Percentiles rank a stretch among this genome's conserved stretches.
These are phyloP conservation scores for Cordia subcordata DNA, from an alignment of 257 asterid species.

Conservation along the genomic window DNA sequence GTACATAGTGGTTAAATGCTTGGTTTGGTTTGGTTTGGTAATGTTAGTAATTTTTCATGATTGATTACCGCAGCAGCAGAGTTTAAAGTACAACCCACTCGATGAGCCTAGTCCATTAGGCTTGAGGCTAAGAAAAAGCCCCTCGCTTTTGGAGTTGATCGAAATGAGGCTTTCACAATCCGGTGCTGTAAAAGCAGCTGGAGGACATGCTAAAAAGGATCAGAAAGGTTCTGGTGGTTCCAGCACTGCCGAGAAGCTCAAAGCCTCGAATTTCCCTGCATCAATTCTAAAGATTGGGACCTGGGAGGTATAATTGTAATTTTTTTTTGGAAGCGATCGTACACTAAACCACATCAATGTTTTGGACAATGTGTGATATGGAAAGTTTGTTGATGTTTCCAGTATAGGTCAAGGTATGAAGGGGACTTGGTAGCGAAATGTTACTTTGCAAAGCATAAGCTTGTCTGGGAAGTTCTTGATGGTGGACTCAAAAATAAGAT, in stretches of 20 bases:
- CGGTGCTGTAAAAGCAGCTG: conserved; percentile 22
- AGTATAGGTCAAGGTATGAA: conserved; percentile 44
- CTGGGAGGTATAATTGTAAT: conserved; percentile 64
- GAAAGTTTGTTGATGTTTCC: conserved; percentile 1
- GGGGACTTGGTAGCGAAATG: conserved; percentile 14
- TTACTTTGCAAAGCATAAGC: conserved; percentile 7
- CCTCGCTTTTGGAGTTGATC: conserved; percentile 59
- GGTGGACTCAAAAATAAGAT: conserved; percentile 5
- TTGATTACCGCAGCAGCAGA: conserved; percentile 26
- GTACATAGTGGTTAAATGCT: too few relatives aligned
- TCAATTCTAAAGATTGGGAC: conserved; percentile 65
- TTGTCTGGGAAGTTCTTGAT: conserved; percentile 10
- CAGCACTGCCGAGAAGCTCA: conserved; percentile 54
- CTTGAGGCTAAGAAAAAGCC: conserved; percentile 54
- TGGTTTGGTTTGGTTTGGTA: not conserved
- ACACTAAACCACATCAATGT: not conserved
- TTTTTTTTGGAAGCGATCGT: not conserved
- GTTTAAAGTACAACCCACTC: conserved; percentile 36
- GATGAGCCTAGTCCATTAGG: conserved; percentile 70
- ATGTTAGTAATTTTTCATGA: not conserved
- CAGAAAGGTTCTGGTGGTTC: conserved; percentile 37
- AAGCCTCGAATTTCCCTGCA: conserved; percentile 85
- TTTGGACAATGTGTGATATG: not conserved
- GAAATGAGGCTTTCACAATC: conserved; percentile 55
- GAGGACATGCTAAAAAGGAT: conserved; percentile 30